These are phyloP conservation scores for Trichoderma guizhouense DNA, from an alignment of 2,329 filamentous ascomycete genomes.

Conservation along the genomic window DNA sequence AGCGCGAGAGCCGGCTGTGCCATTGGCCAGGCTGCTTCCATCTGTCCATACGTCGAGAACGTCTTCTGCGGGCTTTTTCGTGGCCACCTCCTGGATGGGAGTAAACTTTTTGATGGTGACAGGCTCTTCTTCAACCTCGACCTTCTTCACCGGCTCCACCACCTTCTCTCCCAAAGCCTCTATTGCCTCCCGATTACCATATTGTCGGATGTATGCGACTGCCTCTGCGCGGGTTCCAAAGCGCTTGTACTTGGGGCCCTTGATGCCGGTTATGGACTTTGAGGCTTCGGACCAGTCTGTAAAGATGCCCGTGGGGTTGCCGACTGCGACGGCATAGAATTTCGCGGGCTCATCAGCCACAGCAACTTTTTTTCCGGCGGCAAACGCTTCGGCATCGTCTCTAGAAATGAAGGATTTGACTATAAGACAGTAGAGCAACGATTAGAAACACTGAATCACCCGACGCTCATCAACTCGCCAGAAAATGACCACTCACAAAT, in stretches of 20 bases:
- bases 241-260: constrained; percentile 66
- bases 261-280: constrained; percentile 70
- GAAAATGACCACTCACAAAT: constrained; percentile 53
- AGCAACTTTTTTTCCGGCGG: constrained; percentile 54
- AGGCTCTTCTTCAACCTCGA: constrained; percentile 2
- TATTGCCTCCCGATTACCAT: constrained; percentile 44
- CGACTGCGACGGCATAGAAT: constrained; percentile 61
- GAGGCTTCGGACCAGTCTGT: constrained; percentile 66
- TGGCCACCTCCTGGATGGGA: constrained; percentile 23
- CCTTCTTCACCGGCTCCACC: constrained; percentile 19
- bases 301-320: constrained; percentile 58
- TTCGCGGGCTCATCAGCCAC: constrained; percentile 41
- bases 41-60: constrained; percentile 56
- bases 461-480: neutral
- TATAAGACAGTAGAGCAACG: constrained; percentile 32
- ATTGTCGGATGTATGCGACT: constrained; percentile 65
- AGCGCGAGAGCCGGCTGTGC: constrained; percentile 50
- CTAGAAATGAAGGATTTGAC: constrained; percentile 75
- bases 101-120: constrained; percentile 26
- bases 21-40: constrained; percentile 59
- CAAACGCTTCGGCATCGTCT: constrained; percentile 75
- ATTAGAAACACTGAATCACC: constrained; percentile 6
- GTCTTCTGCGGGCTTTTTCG: constrained; percentile 18
- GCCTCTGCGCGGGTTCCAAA: constrained; percentile 70
- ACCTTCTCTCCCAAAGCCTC: constrained; percentile 37